These are phyloP conservation scores for Neopestalotiopsis clavispora DNA, from an alignment of 2,329 filamentous ascomycete genomes.

Conservation along the genomic window DNA sequence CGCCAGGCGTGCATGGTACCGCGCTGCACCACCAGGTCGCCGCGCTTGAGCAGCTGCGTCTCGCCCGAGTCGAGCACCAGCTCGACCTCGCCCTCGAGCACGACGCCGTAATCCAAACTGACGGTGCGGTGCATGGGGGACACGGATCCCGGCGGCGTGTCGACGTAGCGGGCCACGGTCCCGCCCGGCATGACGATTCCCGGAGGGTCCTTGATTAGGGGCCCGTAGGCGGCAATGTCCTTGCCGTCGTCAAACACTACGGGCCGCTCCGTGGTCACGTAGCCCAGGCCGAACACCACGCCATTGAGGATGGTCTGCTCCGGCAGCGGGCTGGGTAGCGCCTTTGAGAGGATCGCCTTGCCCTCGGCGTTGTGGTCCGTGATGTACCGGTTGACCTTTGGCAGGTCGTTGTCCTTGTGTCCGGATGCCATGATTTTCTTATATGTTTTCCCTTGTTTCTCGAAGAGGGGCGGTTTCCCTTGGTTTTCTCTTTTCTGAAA, in stretches of 20 bases:
- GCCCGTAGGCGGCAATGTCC: constrained; percentile 51
- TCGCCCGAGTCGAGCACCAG: constrained; percentile 53
- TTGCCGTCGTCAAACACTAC: constrained; percentile 47
- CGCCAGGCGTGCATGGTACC: constrained; percentile 49
- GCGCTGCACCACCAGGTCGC: constrained; percentile 54
- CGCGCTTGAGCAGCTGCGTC: constrained; percentile 43
- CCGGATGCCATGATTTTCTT: constrained; percentile 15
- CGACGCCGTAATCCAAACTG: constrained; percentile 54
- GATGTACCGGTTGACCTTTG: constrained; percentile 31
- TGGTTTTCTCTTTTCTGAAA: background rate
- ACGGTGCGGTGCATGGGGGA: constrained; percentile 53
- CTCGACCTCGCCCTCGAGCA: constrained; percentile 54
- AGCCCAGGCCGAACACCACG: constrained; percentile 52
- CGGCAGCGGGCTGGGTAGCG: constrained; percentile 29
- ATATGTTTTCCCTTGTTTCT: background rate
- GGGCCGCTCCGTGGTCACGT: constrained; percentile 53
- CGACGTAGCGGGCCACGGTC: constrained; percentile 48
- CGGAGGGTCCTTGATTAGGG: constrained; percentile 47
- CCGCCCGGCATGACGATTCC: constrained; percentile 53
- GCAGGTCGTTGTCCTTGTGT: constrained; percentile 25
- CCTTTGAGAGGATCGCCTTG: constrained; percentile 38
- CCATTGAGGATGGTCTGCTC: constrained; percentile 36
- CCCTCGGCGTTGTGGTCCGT: constrained; percentile 40
- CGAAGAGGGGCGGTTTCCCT: background rate
- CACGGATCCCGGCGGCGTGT: constrained; percentile 46